Conservation (phyloP, 2,329 filamentous ascomycete species). For the Pseudogymnoascus verrucosus region DNA sequence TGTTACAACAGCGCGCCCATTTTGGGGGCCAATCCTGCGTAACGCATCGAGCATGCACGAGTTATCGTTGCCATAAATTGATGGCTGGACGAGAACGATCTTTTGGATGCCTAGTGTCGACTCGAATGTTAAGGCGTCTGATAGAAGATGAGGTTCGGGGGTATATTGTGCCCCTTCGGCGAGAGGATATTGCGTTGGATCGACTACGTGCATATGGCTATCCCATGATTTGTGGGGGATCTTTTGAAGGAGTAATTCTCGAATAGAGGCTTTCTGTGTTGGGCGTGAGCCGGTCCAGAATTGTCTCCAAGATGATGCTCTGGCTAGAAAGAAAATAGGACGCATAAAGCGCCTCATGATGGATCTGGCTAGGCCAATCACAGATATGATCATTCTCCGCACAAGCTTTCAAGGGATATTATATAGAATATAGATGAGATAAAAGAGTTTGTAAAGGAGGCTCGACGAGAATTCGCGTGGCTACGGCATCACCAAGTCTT, state of each 20-base stretch:
- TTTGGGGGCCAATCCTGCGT: conserved; percentile 37
- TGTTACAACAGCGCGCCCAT: conserved; percentile 47
- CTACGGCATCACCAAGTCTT: neutral
- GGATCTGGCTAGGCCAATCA: neutral
- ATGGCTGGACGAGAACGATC: conserved; percentile 53
- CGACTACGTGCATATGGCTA: conserved; percentile 56
- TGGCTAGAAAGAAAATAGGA: conserved; percentile 1
- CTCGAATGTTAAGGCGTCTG: conserved; percentile 45
- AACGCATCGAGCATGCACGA: conserved; percentile 49
- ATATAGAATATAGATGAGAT: neutral
- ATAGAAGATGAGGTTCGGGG: conserved; percentile 41
- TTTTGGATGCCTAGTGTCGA: conserved; percentile 42
- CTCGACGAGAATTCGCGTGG: neutral
- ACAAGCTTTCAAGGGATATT: neutral
- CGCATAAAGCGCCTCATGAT: conserved; percentile 6
- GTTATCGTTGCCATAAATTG: conserved; percentile 55
- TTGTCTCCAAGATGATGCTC: conserved; percentile 4
- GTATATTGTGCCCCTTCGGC: conserved; percentile 41
- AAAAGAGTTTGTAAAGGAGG: neutral
- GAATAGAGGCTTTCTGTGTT: neutral
- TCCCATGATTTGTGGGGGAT: conserved; percentile 31
- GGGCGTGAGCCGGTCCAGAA: neutral
- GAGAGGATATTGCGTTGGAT: conserved; percentile 43
- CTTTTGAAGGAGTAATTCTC: neutral
- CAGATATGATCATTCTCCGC: neutral